Conservation (phyloP, 805 yeast species). For the Saturnispora silvae region DNA sequence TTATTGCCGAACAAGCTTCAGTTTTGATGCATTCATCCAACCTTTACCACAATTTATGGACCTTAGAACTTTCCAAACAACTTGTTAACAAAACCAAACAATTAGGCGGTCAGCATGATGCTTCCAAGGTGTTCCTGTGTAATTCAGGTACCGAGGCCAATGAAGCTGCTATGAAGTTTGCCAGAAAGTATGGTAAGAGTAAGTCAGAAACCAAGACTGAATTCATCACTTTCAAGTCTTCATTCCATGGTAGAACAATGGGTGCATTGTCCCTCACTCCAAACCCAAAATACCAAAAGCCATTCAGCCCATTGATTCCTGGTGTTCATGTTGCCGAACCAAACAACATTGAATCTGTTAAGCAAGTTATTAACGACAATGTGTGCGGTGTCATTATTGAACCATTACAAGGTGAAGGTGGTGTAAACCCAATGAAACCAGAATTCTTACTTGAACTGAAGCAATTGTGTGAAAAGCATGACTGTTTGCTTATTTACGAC, state of each 20-base stretch:
- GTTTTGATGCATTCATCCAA: conserved; percentile 79
- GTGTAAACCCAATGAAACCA: conserved; percentile 56
- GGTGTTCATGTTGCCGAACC: conserved; percentile 66
- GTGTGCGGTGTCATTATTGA: conserved; percentile 91
- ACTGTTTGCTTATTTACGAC: conserved; percentile 77
- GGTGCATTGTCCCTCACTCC: conserved; percentile 91
- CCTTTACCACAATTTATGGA: conserved; percentile 73
- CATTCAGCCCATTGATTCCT: conserved; percentile 87
- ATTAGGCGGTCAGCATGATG: conserved; percentile 73
- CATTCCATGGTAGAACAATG: conserved; percentile 93
- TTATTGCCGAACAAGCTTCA: conserved; percentile 60
- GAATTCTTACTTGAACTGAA: conserved; percentile 61
- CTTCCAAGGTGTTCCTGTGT: conserved; percentile 58
- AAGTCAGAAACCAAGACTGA: conserved; percentile 51
- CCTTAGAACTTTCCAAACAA: conserved; percentile 65
- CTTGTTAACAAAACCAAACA: conserved; percentile 58
- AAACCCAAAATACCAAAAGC: conserved; percentile 84
- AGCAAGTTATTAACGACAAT: conserved; percentile 43
- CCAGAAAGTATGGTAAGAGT: conserved; percentile 67
- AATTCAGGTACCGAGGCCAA: conserved; percentile 41
- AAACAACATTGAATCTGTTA: conserved; percentile 49
- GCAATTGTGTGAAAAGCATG: conserved; percentile 52
- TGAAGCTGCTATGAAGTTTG: conserved; percentile 45
- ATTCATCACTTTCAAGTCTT: conserved; percentile 74
- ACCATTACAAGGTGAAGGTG: conserved; percentile 98